Evolutionary conservation across 106 monocot genomes (phyloP), one percentile per base, ranked within the genome.

Genomic region (Vanilla planifolia): DNA sequence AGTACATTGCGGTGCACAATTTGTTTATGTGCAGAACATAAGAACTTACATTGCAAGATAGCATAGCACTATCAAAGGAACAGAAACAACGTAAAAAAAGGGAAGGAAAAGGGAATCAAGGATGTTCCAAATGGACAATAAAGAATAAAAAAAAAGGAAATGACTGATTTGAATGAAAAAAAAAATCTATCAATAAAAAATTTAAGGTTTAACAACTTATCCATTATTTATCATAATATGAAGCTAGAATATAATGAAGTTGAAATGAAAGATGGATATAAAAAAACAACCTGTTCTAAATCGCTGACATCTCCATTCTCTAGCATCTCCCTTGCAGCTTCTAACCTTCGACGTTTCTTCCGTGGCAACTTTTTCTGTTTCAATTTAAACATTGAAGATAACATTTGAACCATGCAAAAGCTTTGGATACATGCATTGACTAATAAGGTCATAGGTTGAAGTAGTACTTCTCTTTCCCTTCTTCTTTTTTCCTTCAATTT

Each of bases 361-460:
- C 96, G 83, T 20, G 96, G 96, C 47, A 96, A 62, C 59, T 81
- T 86, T 75, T 91, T 96, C 90, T 96, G 71, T 42, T 39, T 53
- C 40, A 46, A 35, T 17, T 65, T 23, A 48, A 57, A 65, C 15
- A 68, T 1, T 5, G 42, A 29, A 55, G 0, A 59, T 21, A 57
- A 32, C 28, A 59, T 8, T 48, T 35, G 17, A 35, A 21, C 22
- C 5, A 13, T 20, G 33, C 58, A 26, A 28, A 52, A 39, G 22
- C 11, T 3, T 20, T 60, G 21, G 55, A 32, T 39, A 58, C 27
- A 53, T n/a, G n/a, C n/a, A n/a, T n/a, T n/a, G n/a, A n/a, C n/a
- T n/a, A n/a, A n/a, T n/a, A n/a, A n/a, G n/a, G n/a, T n/a, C n/a
- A n/a, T n/a, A n/a, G n/a, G n/a, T n/a, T n/a, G 21, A 64, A 63